These are phyloP conservation scores for Lipomyces spencermartinsiae DNA, from an alignment of 805 yeast species.

Conservation along the genomic window DNA sequence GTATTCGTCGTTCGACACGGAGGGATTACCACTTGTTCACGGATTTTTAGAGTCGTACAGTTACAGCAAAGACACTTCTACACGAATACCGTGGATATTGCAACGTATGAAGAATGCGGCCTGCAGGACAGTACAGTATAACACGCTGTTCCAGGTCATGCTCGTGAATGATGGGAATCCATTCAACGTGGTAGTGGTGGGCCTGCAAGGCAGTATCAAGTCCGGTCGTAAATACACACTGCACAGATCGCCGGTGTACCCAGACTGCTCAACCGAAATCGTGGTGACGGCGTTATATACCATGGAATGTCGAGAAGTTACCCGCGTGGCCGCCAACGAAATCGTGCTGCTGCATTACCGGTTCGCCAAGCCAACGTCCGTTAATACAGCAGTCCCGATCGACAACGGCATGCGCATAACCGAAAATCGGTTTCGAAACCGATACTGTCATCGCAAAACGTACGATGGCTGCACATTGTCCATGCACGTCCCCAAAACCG, in stretches of 20 bases:
- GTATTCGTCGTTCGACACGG: not conserved
- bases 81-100: not conserved
- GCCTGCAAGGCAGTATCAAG: not conserved
- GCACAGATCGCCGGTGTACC: slow-evolving; percentile 1
- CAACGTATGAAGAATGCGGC: not conserved
- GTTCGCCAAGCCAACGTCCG: not conserved
- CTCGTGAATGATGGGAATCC: not conserved
- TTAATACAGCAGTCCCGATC: not conserved
- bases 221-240: not conserved
- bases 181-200: not conserved
- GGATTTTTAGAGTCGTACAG: slow-evolving; percentile 1
- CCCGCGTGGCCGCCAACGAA: not conserved
- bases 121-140: not conserved
- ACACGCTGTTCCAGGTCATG: slow-evolving; percentile 1
- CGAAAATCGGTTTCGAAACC: not conserved
- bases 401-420: not conserved
- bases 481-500: not conserved
- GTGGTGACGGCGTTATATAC: slow-evolving; percentile 1
- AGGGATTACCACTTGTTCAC: not conserved
- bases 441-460: not conserved
- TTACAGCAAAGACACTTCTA: not conserved
- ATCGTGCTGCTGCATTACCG: not conserved
- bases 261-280: not conserved
- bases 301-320: not conserved
- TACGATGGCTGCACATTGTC: not conserved